Conservation (phyloP, 2,329 filamentous ascomycete genomes). For the Talaromyces sp. region DNA sequence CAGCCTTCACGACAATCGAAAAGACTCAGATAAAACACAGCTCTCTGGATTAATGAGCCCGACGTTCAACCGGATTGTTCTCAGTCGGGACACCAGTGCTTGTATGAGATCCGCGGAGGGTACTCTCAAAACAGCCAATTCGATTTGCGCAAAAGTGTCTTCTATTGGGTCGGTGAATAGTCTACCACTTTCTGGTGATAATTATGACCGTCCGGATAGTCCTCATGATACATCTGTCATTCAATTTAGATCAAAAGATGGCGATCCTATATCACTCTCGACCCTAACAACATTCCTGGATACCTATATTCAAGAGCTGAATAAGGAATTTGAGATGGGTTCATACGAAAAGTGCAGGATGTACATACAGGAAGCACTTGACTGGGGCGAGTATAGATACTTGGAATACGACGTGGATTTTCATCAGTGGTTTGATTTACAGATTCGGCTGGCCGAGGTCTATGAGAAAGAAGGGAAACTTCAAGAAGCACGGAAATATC, state of each 20-base stretch:
- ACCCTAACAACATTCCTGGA: constrained; percentile 9
- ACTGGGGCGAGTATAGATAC: constrained; percentile 9
- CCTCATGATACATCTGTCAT: neutral
- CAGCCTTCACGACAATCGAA: neutral
- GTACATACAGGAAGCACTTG: constrained; percentile 10
- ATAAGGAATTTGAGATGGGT: neutral
- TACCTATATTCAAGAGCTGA: constrained; percentile 1
- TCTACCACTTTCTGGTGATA: neutral
- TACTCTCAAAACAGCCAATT: neutral
- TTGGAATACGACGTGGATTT: constrained; percentile 7
- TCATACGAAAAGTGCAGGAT: constrained; percentile 9
- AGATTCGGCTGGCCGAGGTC: constrained; percentile 12
- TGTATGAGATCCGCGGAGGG: neutral
- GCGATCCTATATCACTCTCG: neutral
- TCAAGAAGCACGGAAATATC: neutral
- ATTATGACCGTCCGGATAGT: neutral
- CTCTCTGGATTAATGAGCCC: neutral
- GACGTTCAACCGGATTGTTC: neutral
- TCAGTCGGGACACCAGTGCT: neutral
- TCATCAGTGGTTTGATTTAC: constrained; percentile 15
- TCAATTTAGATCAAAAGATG: neutral
- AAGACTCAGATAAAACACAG: neutral
- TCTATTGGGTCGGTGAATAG: neutral
- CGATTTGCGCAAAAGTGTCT: neutral
- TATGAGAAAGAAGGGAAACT: constrained; percentile 2